Evolutionary conservation across 208 protist species (phyloP).

Genomic region (Leishmania guyanensis): DNA sequence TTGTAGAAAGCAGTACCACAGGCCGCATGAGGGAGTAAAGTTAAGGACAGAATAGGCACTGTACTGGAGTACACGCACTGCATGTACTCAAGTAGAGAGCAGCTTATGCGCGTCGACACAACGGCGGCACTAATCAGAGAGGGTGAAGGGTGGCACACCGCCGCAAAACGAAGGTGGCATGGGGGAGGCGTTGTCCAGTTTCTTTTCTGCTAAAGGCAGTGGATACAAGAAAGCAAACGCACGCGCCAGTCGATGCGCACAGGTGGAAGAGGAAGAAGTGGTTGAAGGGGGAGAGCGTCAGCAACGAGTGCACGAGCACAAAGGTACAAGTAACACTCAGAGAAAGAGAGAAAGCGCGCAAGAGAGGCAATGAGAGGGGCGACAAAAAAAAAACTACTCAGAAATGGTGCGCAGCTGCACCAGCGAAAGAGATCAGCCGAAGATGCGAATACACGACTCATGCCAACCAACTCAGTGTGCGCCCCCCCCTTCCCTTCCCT

Average conservation of each 20-base stretch:
- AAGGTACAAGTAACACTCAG: background rate
- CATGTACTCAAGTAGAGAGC: background rate
- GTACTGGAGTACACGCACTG: background rate
- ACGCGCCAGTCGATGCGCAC: background rate
- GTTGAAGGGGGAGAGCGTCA: background rate
- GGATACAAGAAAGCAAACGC: background rate
- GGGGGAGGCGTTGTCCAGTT: background rate
- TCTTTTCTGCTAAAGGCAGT: background rate
- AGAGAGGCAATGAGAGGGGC: background rate
- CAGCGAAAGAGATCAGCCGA: background rate
- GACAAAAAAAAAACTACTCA: background rate
- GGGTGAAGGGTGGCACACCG: background rate
- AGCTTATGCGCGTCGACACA: background rate
- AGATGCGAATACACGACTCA: background rate
- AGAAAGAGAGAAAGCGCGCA: background rate
- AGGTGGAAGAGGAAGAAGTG: background rate
- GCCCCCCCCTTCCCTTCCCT: background rate
- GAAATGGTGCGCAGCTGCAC: background rate
- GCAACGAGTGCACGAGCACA: background rate
- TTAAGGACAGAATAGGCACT: background rate
- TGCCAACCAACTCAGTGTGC: background rate
- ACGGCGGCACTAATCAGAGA: background rate
- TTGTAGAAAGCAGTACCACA: background rate
- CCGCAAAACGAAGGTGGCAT: background rate
- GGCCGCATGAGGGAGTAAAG: background rate